Evolutionary conservation across 306 rosid genomes (phyloP), one percentile per base, ranked within the genome.

Genomic region (Abrus pulchellus): DNA sequence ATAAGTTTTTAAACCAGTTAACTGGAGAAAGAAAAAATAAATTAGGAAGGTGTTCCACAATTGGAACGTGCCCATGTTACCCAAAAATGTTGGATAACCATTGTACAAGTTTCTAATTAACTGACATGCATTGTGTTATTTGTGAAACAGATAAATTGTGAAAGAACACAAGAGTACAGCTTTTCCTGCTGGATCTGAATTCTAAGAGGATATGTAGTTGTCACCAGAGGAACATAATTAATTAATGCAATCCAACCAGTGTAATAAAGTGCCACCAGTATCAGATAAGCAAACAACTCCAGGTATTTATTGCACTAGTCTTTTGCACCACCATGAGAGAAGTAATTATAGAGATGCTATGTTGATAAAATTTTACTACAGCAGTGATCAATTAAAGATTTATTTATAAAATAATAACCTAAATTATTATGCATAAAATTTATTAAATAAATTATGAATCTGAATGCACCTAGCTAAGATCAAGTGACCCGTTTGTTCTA

Each of bases 181-280:
- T 56, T 78, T 68, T 65, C 38, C 0, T 68, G 76, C 9, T 68
- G 69, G 82, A 34, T 56, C 69, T 20, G 27, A 33, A 14, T 47
- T 38, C 10, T 43, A 32, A 60, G 68, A 41, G 72, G 32, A 32
- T 63, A 54, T 52, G 47, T 40, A 11, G 76, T 47, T 67, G 76
- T 33, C 67, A 72, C 60, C 6, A 14, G 50, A 65, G 10, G 75
- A 73, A 74, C 49, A 75, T 52, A 67, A 43, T 54, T 69, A 75
- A 68, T 68, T 52, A 75, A 75, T 68, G 72, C 70, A 74, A 81
- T 65, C 62, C 45, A 65, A 73, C 61, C 3, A 32, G 62, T 14
- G 47, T 27, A 67, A 47, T 82, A 45, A 81, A 81, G 80, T 50
- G 78, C 74, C 72, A 76, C 74, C 82, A 60, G 5, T 45, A 76